These are phyloP conservation scores for Chloromonas sp. DNA, from an alignment of 163 green algal species.

Conservation along the genomic window DNA sequence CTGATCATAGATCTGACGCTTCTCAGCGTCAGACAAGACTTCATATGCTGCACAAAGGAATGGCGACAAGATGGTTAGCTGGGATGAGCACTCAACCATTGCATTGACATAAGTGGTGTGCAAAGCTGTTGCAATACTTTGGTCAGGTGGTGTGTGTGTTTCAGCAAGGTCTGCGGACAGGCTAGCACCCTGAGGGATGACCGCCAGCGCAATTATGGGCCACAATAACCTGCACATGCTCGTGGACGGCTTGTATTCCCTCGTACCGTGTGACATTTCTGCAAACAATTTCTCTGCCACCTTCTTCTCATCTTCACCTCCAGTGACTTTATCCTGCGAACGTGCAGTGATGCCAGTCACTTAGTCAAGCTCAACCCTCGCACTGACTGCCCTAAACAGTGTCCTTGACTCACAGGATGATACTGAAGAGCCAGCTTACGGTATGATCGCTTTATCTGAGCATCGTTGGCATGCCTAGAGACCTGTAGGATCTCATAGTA, in stretches of 20 bases:
- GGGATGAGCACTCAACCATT: not conserved
- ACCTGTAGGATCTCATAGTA: slow-evolving; percentile 80
- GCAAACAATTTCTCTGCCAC: slow-evolving; percentile 88
- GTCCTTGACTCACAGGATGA: slow-evolving; percentile 68
- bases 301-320: slow-evolving; percentile 79
- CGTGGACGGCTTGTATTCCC: no score
- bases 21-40: slow-evolving; percentile 80
- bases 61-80: not conserved
- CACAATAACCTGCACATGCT: no score
- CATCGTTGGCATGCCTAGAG: slow-evolving; percentile 64
- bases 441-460: slow-evolving; percentile 93
- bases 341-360: not conserved
- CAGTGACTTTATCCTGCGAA: slow-evolving; percentile 77
- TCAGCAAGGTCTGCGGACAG: not conserved
- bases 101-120: no score
- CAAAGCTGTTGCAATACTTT: no score
- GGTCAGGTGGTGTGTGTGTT: no score
- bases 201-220: no score
- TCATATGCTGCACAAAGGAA: slow-evolving; percentile 78
- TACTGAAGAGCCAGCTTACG: slow-evolving; percentile 94
- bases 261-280: slow-evolving; percentile 84
- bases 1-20: slow-evolving; percentile 81
- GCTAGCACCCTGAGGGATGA: no score
- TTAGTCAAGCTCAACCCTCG: no score
- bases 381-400: no score